phyloP scores from a whole-genome alignment of 345 rosid genomes.

The Dimocarpus longan region DNA sequence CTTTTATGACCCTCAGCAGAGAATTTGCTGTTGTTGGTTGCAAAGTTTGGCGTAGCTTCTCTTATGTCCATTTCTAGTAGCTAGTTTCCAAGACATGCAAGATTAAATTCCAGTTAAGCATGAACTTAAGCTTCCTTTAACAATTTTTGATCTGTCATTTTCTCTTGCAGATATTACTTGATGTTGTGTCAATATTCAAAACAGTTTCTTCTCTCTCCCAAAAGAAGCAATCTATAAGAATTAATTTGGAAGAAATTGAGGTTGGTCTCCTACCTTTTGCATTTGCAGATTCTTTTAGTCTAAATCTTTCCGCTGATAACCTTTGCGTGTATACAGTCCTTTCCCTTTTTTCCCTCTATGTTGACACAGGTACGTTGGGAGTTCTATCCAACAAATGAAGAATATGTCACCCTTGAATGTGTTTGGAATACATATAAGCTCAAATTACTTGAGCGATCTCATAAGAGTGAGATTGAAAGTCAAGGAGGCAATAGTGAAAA shows the following conservation, averaged over 20 bases:
- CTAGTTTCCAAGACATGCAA: neutral
- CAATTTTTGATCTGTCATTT: neutral
- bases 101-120: neutral
- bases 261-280: slow-evolving; percentile 33
- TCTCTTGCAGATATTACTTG: slow-evolving; percentile 68
- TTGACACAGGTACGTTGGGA: slow-evolving; percentile 66
- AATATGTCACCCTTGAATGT: slow-evolving; percentile 55
- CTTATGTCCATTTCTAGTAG: neutral
- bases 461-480: slow-evolving; percentile 36
- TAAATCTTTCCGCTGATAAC: neutral
- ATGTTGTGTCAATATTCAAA: slow-evolving; percentile 68
- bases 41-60: neutral
- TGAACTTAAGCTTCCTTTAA: neutral
- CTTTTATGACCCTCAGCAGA: neutral
- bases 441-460: slow-evolving; percentile 51
- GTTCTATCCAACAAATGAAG: slow-evolving; percentile 62
- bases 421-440: slow-evolving; percentile 62
- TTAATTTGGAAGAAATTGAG: slow-evolving; percentile 66
- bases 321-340: neutral
- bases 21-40: neutral
- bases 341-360: slow-evolving; percentile 6
- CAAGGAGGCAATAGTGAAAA: slow-evolving; percentile 31
- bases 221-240: slow-evolving; percentile 72
- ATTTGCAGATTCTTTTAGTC: slow-evolving; percentile 1
- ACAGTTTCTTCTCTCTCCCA: slow-evolving; percentile 61